These are phyloP conservation scores for Phaeosphaeriaceae sp. DNA, from an alignment of 2,329 filamentous ascomycete species.

Conservation along the genomic window DNA sequence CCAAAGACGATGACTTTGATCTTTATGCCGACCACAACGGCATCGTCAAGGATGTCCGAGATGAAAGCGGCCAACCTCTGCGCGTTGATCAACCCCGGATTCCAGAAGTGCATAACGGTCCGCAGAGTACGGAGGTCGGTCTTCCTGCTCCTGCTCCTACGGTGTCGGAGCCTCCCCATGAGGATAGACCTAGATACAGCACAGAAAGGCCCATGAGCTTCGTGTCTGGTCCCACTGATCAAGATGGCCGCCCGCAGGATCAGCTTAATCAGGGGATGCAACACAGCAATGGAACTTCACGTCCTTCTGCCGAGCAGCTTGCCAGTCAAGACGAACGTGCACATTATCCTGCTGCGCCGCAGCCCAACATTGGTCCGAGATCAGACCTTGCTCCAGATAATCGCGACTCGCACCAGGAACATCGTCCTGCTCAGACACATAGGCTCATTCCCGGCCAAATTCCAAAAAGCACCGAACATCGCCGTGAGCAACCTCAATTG, in stretches of 20 bases:
- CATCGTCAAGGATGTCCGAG: conserved; percentile 44
- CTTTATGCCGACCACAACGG: conserved; percentile 49
- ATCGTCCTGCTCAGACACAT: neutral
- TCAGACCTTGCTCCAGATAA: neutral
- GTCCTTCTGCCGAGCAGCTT: conserved; percentile 12
- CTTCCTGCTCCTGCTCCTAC: conserved; percentile 8
- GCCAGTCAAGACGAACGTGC: conserved; percentile 18
- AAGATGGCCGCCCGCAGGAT: conserved; percentile 44
- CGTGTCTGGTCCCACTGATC: conserved; percentile 42
- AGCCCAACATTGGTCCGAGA: neutral
- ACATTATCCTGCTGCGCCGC: neutral
- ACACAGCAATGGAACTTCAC: conserved; percentile 5
- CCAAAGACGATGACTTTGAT: conserved; percentile 40
- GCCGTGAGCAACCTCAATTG: neutral
- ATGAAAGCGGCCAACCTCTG: conserved; percentile 39
- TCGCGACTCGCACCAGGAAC: neutral
- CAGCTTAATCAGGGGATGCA: conserved; percentile 38
- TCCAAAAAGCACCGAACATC: neutral
- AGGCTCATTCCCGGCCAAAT: neutral
- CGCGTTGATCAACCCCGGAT: conserved; percentile 24
- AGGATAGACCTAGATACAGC: conserved; percentile 34
- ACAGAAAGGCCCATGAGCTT: conserved; percentile 49
- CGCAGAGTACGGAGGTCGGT: conserved; percentile 7
- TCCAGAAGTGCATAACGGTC: conserved; percentile 10
- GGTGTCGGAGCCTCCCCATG: conserved; percentile 23